Evolutionary conservation across 352 stramenopile species (phyloP), one percentile per base, ranked within the genome.

Genomic region (Phytopythium ostracodes): DNA sequence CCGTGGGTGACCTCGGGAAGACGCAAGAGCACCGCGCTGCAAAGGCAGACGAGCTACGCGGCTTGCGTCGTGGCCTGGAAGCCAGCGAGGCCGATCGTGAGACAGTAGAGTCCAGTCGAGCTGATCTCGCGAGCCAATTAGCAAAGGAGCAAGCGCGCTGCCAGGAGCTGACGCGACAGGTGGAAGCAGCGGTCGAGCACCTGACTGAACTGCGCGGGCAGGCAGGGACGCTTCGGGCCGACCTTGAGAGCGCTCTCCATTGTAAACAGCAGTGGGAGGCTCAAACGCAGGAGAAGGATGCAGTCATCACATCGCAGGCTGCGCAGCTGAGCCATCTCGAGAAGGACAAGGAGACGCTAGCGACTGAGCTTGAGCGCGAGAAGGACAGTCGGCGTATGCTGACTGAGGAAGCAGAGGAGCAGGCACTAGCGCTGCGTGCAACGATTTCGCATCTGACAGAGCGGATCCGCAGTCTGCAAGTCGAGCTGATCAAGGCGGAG

Each of bases 111-210:
- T 11, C 38, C 24, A 42, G 31, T 5, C 44, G 42, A 53, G 24
- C 27, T 14, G 20, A 52, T 20, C 24, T 42, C 14, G 25, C 18
- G 6, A 14, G 15, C 12, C 56, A 43, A 25, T 18, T 61, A 14
- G 20, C 20, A 24, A 14, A 31, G 10, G 56, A 61, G 10, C 56
- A 53, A 35, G 8, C 17, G 1, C 18, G 20, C 24, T 31, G 44
- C 20, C 56, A 61, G 25, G 42, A 61, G 24, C 27, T 61, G 25
- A 61, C 25, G 11, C 25, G 31, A 10, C 56, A 61, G 27, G 25
- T 52, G 10, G 40, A 51, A 33, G 24, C 27, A 12, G 24, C 15
- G 10, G 24, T 29, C 31, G 17, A 50, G 18, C 27, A 52, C n/a
- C 44, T 42, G 20, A 44, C 29, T 2, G 51, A 57, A 22, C 14